Conservation (phyloP, 2,329 filamentous ascomycete genomes). For the Paecilomyces fulvus region DNA sequence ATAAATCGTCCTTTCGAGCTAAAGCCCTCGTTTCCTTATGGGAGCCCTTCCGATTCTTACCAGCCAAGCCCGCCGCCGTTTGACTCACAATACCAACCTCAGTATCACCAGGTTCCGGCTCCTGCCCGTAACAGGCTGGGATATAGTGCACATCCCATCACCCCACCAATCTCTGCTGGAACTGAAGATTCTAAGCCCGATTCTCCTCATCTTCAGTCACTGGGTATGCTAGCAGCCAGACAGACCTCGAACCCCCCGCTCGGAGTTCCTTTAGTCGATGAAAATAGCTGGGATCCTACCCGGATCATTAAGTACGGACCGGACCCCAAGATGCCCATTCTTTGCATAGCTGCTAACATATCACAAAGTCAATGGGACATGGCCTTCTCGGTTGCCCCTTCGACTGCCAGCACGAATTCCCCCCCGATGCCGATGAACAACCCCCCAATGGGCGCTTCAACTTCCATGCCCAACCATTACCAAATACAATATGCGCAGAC, state of each 20-base stretch:
- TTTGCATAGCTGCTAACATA: conserved; percentile 19
- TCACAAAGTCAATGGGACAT: conserved; percentile 77
- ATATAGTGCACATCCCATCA: conserved; percentile 59
- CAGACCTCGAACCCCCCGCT: conserved; percentile 33
- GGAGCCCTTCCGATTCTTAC: conserved; percentile 61
- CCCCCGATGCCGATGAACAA: conserved; percentile 32
- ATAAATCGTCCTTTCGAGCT: conserved; percentile 76
- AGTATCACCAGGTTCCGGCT: conserved; percentile 37
- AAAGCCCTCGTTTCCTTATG: conserved; percentile 79
- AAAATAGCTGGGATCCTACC: conserved; percentile 74
- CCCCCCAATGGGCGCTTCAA: conserved; percentile 17
- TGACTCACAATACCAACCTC: conserved; percentile 42
- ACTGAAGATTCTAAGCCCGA: conserved; percentile 68
- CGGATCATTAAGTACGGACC: conserved; percentile 79
- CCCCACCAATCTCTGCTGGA: conserved; percentile 68
- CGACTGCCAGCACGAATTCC: conserved; percentile 30
- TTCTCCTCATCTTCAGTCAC: conserved; percentile 63
- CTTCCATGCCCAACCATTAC: conserved; percentile 22
- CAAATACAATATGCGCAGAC: conserved; percentile 25
- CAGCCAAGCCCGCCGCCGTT: conserved; percentile 56
- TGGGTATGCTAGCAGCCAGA: conserved; percentile 29
- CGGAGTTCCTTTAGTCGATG: conserved; percentile 53
- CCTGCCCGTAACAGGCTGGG: conserved; percentile 40
- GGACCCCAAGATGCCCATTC: conserved; percentile 26
- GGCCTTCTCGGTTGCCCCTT: conserved; percentile 70